phyloP scores from a whole-genome alignment of 2,329 filamentous ascomycete species.

The Fusarium equiseti region DNA sequence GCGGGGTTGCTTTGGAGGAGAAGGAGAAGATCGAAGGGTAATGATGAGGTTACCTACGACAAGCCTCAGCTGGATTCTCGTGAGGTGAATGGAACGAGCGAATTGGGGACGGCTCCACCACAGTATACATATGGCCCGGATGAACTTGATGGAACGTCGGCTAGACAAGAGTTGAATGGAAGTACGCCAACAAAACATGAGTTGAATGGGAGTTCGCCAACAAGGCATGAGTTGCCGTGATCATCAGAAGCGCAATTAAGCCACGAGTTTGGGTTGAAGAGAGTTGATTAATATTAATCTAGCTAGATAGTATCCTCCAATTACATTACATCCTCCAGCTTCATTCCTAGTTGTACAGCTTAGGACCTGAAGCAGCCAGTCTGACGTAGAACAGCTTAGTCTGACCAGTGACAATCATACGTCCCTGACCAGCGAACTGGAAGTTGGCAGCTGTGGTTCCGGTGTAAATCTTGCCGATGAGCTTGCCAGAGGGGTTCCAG shows the following conservation, averaged over 20 bases:
- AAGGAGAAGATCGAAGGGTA: background rate
- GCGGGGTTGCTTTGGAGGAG: background rate
- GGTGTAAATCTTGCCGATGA: constrained; percentile 68
- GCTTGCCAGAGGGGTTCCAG: constrained; percentile 59
- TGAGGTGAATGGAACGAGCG: background rate
- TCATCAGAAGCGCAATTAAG: rapidly evolving
- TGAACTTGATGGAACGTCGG: background rate
- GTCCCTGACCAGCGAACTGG: constrained; percentile 56
- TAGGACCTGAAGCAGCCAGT: constrained; percentile 17
- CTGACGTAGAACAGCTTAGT: constrained; percentile 52
- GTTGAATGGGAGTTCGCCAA: too few species aligned
- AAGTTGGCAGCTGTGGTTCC: constrained; percentile 60
- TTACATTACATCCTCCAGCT: background rate
- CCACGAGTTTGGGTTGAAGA: background rate
- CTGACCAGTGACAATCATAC: constrained; percentile 52
- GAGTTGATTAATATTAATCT: background rate
- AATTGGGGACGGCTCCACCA: rapidly evolving
- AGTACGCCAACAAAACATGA: too few species aligned
- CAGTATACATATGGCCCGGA: background rate
- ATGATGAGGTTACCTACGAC: rapidly evolving
- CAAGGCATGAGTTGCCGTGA: background rate
- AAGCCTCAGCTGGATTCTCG: background rate
- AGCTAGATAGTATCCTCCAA: background rate
- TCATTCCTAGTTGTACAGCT: background rate
- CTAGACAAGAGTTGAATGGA: background rate